Evolutionary conservation across 202 grass and related monocot genomes (phyloP).

Genomic region (Schoenoplectus tabernaemontani): DNA sequence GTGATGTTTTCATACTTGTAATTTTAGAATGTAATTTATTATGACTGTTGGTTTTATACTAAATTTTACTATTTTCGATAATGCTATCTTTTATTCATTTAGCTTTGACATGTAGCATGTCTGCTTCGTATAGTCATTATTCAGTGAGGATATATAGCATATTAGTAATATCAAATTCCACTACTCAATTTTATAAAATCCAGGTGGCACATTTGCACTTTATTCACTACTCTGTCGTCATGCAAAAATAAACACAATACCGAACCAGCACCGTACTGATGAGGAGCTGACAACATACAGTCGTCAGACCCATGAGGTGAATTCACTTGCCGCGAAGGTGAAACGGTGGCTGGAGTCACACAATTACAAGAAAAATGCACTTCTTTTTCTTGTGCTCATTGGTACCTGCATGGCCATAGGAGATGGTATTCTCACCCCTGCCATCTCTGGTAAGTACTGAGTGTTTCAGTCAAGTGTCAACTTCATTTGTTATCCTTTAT

Average conservation of each 20-base stretch:
- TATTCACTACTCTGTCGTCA: slow-evolving; percentile 96
- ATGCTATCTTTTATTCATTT: too few species aligned
- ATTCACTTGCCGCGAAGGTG: slow-evolving; percentile 75
- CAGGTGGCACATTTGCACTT: slow-evolving; percentile 97
- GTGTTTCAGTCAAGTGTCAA: neutral
- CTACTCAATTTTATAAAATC: slow-evolving; percentile 6
- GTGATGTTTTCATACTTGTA: neutral
- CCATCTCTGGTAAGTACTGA: slow-evolving; percentile 63
- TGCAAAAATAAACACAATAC: slow-evolving; percentile 91
- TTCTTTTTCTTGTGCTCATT: slow-evolving; percentile 89
- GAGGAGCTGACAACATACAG: slow-evolving; percentile 94
- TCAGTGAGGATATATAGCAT: too few species aligned
- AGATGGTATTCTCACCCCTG: slow-evolving; percentile 97
- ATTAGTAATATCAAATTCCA: too few species aligned
- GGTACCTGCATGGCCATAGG: slow-evolving; percentile 98
- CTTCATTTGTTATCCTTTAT: neutral
- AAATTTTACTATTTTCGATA: too few species aligned
- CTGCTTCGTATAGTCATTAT: too few species aligned
- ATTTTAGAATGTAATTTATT: neutral
- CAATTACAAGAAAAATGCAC: slow-evolving; percentile 66
- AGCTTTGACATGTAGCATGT: too few species aligned
- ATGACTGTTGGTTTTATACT: neutral
- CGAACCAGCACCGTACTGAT: slow-evolving; percentile 91
- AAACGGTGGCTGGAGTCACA: slow-evolving; percentile 78
- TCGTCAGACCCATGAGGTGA: slow-evolving; percentile 67